These are phyloP conservation scores for Wickerhamiella sergipiensis DNA, from an alignment of 805 yeast species.

Conservation along the genomic window DNA sequence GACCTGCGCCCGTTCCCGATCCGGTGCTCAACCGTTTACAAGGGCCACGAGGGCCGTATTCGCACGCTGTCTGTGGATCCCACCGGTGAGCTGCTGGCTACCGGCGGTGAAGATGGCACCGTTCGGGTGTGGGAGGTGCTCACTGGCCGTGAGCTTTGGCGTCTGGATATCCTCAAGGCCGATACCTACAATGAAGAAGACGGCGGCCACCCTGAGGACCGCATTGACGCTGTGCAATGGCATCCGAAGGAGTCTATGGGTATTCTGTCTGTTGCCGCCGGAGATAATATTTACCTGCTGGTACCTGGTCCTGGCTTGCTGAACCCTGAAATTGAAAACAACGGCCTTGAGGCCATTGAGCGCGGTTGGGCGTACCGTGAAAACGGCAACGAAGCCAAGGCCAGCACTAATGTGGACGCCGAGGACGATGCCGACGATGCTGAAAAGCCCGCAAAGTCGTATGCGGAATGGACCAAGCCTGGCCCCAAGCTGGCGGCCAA, in stretches of 20 bases:
- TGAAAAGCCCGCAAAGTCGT: slow-evolving; percentile 19
- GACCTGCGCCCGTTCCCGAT: slow-evolving; percentile 96
- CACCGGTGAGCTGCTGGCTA: slow-evolving; percentile 86
- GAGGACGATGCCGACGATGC: slow-evolving; percentile 27
- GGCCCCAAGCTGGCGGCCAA: slow-evolving; percentile 40
- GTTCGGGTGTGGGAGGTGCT: slow-evolving; percentile 94
- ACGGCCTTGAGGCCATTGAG: slow-evolving; percentile 65
- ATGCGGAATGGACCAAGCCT: slow-evolving; percentile 74
- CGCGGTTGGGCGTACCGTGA: slow-evolving; percentile 80
- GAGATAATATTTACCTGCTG: slow-evolving; percentile 60
- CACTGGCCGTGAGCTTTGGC: slow-evolving; percentile 87
- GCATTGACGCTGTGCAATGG: slow-evolving; percentile 51
- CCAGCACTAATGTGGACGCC: slow-evolving; percentile 16
- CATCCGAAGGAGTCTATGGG: slow-evolving; percentile 66
- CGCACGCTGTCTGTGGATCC: slow-evolving; percentile 79
- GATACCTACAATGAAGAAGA: slow-evolving; percentile 24
- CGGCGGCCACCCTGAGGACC: slow-evolving; percentile 34
- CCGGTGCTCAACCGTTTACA: slow-evolving; percentile 66
- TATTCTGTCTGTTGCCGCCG: slow-evolving; percentile 72
- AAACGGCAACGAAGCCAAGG: slow-evolving; percentile 19
- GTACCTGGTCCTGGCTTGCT: slow-evolving; percentile 72
- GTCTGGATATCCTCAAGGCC: slow-evolving; percentile 23
- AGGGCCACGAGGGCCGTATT: slow-evolving; percentile 74
- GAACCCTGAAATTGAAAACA: slow-evolving; percentile 75
- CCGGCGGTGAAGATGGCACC: slow-evolving; percentile 94